Base-by-base conservation (phyloP, 2,329 filamentous ascomycete genomes). In the Beauveria rudraprayagi region DNA sequence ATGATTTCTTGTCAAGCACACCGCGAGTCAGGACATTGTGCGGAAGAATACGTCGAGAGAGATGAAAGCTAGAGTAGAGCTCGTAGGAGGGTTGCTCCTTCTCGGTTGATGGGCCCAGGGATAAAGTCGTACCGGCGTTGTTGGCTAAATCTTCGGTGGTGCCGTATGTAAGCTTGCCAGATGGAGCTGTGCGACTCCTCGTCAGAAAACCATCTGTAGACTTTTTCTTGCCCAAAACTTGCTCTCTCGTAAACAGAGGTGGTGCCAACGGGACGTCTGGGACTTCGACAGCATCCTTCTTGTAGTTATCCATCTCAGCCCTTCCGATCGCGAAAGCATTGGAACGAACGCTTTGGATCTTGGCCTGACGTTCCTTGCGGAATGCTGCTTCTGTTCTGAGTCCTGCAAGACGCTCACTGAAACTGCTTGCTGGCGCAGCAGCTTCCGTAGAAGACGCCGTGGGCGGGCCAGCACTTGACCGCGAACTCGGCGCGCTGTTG, bases 371-470 rank as follows among this genome's bases (percentile, higher is more conserved):
- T 62, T 86, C 80, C 43, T 76, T 72, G 30, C 79, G 78, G 16
- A 73, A 75, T 2, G 70, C 72, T 62, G 88, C 85, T 47, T 86
- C 78, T 1, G 71, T 75, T 64, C 85, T 84, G 43, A 86, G 87
- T 55, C 90, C 85, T 1, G 90, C 87, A 63, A 99, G 83, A 52
- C 92, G 82, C 72, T 97, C 92, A 70, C 90, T 96, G 73, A 97
- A 99, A 60, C 85, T 84, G 61, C 78, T 68, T 4, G 81, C 77
- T 22, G 78, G 75, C 11, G 73, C 66, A 10, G 73, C 66, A 10
- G 72, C 65, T 9, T 72, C 72, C 5, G 68, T 66, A 5, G 58
- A 54, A 2, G 58, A 50, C 5, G 55, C 8, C 6, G 41, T 43
- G 8, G 47, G 53, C 4, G 60, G 53, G 14, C 54, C 24, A 17